Conservation (phyloP, 2,329 filamentous ascomycete species). For the Neonectria coccinea region DNA sequence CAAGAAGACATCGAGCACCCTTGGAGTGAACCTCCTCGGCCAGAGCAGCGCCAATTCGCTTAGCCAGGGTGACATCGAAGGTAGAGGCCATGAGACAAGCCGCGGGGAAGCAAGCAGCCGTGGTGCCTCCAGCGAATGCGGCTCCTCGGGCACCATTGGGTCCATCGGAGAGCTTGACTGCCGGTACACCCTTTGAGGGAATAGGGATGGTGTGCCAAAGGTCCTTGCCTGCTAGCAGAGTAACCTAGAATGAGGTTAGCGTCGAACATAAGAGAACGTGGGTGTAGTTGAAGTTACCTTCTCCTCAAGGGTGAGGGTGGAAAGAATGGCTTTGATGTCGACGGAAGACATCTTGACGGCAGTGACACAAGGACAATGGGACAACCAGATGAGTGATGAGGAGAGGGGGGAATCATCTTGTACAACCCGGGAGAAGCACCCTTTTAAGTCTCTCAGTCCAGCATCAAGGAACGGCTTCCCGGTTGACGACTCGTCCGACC, state of each 20-base stretch:
- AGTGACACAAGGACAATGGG: slow-evolving; percentile 13
- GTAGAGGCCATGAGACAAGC: slow-evolving; percentile 66
- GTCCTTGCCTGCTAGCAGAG: slow-evolving; percentile 44
- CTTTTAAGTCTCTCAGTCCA: slow-evolving; percentile 34
- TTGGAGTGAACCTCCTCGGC: slow-evolving; percentile 68
- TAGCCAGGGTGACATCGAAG: slow-evolving; percentile 69
- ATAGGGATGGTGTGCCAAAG: slow-evolving; percentile 45
- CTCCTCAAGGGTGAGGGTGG: slow-evolving; percentile 48
- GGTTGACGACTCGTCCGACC: slow-evolving; percentile 6
- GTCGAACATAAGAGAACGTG: slow-evolving; percentile 4
- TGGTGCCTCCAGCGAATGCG: slow-evolving; percentile 40
- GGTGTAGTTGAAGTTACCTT: slow-evolving; percentile 39
- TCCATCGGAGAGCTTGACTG: slow-evolving; percentile 43
- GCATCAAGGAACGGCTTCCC: slow-evolving; percentile 9
- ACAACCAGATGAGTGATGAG: slow-evolving; percentile 24
- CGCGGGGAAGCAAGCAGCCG: slow-evolving; percentile 45
- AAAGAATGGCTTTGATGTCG: slow-evolving; percentile 45
- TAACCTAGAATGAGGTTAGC: slow-evolving; percentile 32
- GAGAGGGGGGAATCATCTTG: slow-evolving; percentile 25
- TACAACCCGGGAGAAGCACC: slow-evolving; percentile 26
- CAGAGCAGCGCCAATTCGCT: slow-evolving; percentile 68
- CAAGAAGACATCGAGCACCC: slow-evolving; percentile 74
- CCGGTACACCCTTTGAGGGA: slow-evolving; percentile 40
- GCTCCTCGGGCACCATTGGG: slow-evolving; percentile 45
- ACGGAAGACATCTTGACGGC: slow-evolving; percentile 42